Conservation (phyloP, 768 basidiomycete species). For the Suillus hirtellus region DNA sequence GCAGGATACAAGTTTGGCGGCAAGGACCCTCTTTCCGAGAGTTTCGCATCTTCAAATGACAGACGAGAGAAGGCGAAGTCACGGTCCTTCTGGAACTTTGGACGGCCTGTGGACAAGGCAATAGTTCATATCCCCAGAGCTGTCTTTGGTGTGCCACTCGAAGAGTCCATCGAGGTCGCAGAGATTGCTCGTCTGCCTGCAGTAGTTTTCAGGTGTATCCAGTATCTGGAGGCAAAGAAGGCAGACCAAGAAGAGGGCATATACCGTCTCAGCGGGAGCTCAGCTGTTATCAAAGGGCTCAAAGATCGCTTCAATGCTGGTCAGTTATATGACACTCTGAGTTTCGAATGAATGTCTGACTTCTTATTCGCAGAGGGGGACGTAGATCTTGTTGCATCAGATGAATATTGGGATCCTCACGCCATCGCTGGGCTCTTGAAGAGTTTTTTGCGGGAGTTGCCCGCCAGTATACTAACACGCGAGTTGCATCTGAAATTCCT, state of each 20-base stretch:
- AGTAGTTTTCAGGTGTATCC: constrained; percentile 92
- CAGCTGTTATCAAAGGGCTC: constrained; percentile 90
- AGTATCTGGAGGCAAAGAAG: constrained; percentile 91
- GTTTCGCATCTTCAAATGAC: constrained; percentile 47
- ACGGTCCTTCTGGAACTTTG: constrained; percentile 92
- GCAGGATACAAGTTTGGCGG: constrained; percentile 88
- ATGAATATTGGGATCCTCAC: constrained; percentile 97
- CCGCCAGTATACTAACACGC: constrained; percentile 87
- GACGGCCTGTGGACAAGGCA: constrained; percentile 53
- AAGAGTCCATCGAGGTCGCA: constrained; percentile 86
- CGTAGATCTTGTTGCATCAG: constrained; percentile 80
- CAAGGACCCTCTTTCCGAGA: constrained; percentile 58
- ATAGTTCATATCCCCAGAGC: constrained; percentile 54
- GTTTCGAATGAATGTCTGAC: constrained; percentile 13
- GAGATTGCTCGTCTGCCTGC: constrained; percentile 91
- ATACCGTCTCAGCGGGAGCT: constrained; percentile 92
- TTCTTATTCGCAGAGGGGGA: constrained; percentile 77
- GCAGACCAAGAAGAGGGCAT: constrained; percentile 98
- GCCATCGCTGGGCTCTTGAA: constrained; percentile 96
- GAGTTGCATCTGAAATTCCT: constrained; percentile 91
- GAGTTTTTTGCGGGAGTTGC: constrained; percentile 89
- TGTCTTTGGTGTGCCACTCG: constrained; percentile 86
- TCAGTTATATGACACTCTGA: constrained; percentile 37
- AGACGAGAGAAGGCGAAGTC: constrained; percentile 92
- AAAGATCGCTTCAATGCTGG: constrained; percentile 93